Evolutionary conservation across 2,329 filamentous ascomycete species (phyloP).

Genomic region (Sarocladium brachiariae): DNA sequence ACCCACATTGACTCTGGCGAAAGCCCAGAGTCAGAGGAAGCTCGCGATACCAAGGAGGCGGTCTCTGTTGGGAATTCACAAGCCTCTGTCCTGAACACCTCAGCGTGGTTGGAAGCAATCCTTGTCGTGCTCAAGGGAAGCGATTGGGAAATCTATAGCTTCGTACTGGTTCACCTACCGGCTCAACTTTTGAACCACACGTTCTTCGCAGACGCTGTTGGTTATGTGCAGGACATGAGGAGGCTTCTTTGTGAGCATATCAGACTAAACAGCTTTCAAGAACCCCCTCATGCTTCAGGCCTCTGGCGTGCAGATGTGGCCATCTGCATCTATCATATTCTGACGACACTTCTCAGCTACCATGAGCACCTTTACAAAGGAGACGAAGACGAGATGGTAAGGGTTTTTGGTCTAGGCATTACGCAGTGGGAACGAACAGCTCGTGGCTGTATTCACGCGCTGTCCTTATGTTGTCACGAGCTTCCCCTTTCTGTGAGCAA

Average conservation of each 20-base stretch:
- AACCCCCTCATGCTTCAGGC: conserved; percentile 72
- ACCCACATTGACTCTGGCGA: conserved; percentile 27
- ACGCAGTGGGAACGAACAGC: conserved; percentile 79
- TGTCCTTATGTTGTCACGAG: conserved; percentile 93
- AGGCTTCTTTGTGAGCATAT: conserved; percentile 77
- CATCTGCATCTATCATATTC: conserved; percentile 77
- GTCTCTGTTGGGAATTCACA: not conserved
- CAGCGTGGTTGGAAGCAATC: conserved; percentile 70
- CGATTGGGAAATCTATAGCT: conserved; percentile 92
- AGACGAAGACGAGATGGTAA: conserved; percentile 85
- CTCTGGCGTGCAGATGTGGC: conserved; percentile 83
- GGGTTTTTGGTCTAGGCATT: conserved; percentile 79
- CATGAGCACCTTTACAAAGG: conserved; percentile 75
- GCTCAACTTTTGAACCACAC: conserved; percentile 87
- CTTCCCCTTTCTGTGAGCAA: conserved; percentile 82
- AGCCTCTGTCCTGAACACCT: conserved; percentile 14
- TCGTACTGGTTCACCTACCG: conserved; percentile 76
- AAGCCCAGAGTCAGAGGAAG: conserved; percentile 14
- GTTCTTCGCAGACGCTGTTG: conserved; percentile 67
- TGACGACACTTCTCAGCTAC: conserved; percentile 87
- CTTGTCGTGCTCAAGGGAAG: conserved; percentile 66
- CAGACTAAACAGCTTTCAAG: conserved; percentile 67
- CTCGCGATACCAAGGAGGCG: conserved; percentile 20
- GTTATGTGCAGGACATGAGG: conserved; percentile 69
- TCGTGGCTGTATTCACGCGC: conserved; percentile 87